These are phyloP conservation scores for Lasiosphaeria miniovina DNA, from an alignment of 495 filamentous ascomycete species.

Conservation along the genomic window DNA sequence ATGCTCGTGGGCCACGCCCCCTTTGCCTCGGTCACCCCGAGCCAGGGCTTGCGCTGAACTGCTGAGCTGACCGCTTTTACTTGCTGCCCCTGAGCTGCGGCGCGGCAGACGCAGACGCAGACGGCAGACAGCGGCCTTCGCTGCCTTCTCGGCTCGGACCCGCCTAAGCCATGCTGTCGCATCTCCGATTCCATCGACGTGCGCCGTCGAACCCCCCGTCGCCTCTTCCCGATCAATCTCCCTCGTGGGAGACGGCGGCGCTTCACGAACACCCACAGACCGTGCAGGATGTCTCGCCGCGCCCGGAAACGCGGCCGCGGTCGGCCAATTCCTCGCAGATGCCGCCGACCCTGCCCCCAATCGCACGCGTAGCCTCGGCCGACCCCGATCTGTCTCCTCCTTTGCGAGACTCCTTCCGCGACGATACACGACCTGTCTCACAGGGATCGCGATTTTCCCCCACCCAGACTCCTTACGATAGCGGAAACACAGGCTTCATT, in stretches of 20 bases:
- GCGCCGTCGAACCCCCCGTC: constrained; percentile 52
- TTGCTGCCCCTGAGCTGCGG: not conserved
- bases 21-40: not conserved
- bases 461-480: constrained; percentile 25
- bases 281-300: constrained; percentile 37
- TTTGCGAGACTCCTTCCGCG: constrained; percentile 9
- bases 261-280: constrained; percentile 37
- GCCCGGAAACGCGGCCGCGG: constrained; percentile 38
- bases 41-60: not conserved
- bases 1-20: not conserved
- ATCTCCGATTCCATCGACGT: constrained; percentile 53
- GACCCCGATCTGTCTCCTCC: constrained; percentile 25
- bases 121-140: not conserved
- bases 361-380: constrained; percentile 42
- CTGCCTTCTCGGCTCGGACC: not conserved
- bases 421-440: constrained; percentile 19
- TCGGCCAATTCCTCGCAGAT: constrained; percentile 33
- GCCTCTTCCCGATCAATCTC: constrained; percentile 42
- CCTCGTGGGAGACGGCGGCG: constrained; percentile 35
- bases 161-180: constrained; percentile 45
- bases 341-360: constrained; percentile 46
- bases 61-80: not conserved
- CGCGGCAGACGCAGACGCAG: not conserved
- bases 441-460: constrained; percentile 28
- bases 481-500: constrained; percentile 34